phyloP scores from a whole-genome alignment of 2,329 filamentous ascomycete genomes.

The Shiraia sp. region DNA sequence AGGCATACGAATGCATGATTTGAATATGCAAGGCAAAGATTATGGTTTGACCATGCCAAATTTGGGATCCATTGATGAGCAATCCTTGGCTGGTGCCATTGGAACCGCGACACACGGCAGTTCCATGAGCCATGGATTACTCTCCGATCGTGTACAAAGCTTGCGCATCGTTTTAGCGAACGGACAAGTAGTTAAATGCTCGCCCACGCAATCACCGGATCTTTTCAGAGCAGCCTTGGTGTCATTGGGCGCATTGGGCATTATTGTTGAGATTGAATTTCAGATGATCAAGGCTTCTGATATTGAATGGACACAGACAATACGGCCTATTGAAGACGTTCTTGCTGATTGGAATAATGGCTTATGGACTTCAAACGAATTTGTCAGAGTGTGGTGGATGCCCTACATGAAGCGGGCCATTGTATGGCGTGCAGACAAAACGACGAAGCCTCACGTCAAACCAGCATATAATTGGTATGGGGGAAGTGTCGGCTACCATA shows the following conservation, averaged over 20 bases:
- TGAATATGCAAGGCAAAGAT: conserved; percentile 74
- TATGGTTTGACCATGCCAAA: conserved; percentile 85
- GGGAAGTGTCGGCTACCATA: conserved; percentile 77
- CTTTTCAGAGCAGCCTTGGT: conserved; percentile 88
- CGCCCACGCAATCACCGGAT: conserved; percentile 67
- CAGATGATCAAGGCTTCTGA: conserved; percentile 78
- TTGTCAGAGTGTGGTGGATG: conserved; percentile 96
- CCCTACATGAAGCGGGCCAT: conserved; percentile 88
- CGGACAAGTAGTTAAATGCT: conserved; percentile 73
- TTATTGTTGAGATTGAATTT: conserved; percentile 88
- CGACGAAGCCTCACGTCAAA: conserved; percentile 61
- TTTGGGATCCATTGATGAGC: conserved; percentile 91
- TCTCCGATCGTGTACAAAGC: conserved; percentile 76
- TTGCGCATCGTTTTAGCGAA: conserved; percentile 82
- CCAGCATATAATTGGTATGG: conserved; percentile 79
- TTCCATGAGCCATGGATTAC: conserved; percentile 77
- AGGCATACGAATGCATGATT: conserved; percentile 79
- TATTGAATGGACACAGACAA: conserved; percentile 82
- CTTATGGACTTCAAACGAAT: conserved; percentile 85
- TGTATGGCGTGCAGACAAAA: conserved; percentile 86
- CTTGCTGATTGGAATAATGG: conserved; percentile 71
- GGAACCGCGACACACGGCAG: conserved; percentile 93
- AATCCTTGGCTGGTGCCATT: conserved; percentile 90
- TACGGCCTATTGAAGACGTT: conserved; percentile 71
- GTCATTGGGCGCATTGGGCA: conserved; percentile 85